Evolutionary conservation across 2,329 filamentous ascomycete species (phyloP), one percentile per base, ranked within the genome.

Genomic region (Colletotrichum chlorophyti): DNA sequence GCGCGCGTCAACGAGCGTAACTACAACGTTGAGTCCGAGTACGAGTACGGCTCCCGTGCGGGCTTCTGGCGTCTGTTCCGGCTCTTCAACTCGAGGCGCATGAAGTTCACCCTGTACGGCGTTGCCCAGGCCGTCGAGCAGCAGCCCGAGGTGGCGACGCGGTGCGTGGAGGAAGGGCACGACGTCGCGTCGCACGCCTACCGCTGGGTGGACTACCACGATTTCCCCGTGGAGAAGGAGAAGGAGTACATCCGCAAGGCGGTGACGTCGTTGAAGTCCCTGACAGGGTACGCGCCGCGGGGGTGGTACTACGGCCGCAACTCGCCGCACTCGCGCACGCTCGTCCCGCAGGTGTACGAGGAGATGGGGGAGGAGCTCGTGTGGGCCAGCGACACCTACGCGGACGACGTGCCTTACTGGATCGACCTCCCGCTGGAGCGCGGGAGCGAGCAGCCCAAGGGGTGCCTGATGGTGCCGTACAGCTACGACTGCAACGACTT

Each of bases 381-480:
- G 0, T 84, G 79, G 74, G 73, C 74, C 19, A 73, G 71, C 14
- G 82, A 85, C 60, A 75, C 74, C 0, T 84, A 83, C 58, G 79
- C 80, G 12, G 82, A 84, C 55, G 82, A 84, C 55, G 69, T 84
- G 6, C 81, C 82, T 0, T 84, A 83, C 66, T 84, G 81, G 82
- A 72, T 78, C 5, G 81, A 84, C 63, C 68, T 84, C 2, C 80
- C 80, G 0, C 70, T 74, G 26, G 82, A 84, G 68, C 70, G 74
- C 6, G 68, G 73, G 9, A 69, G 68, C 12, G 60, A 66, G 0
- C 66, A 70, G 14, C 69, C 76, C 1, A 77, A 82, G 60, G 80
- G 81, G n/a, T 74, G 79, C 57, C 68, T 84, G 3, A 83, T 83
- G 77, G 69, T 84, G 14, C 81, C 80, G 5, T 83, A 83, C 66